Base-by-base conservation (phyloP, 257 asterid genomes). In the Salvia miltiorrhiza region DNA sequence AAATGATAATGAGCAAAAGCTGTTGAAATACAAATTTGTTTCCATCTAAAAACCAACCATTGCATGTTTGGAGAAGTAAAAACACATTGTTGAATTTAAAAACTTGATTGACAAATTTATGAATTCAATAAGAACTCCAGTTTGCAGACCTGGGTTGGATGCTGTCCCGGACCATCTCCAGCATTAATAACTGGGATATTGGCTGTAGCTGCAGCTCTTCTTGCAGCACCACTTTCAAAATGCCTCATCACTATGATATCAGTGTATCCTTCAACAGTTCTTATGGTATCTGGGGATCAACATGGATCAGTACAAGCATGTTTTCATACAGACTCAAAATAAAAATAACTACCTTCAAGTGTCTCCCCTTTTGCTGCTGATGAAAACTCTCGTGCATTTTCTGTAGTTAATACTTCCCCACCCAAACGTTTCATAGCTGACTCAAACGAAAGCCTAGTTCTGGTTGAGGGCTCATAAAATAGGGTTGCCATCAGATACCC, bases 331-430 rank as follows among this genome's bases (percentile, higher is more conserved):
- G 11, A 40, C 62, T 39, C 50, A 37, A 69, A 30, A 24, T 11
- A 76, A 49, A 47, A 30, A 43, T 9, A 2, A 21, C 11, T 79
- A 93, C 96, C 97, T 93, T 93, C 99, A 58, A 93, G 96, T 0
- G 99, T 93, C 85, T 93, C 97, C 55, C 97, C 99, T 80, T 93
- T 93, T 16, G 99, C 95, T 11, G 99, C 96, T 1, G 99, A 90
- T 11, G 97, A 93, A 78, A 93, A 90, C 76, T 93, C 96, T 0
- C 96, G 92, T 24, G 97, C 97, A 82, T 93, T 93, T 79, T 93
- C 99, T 0, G 96, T 93, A 1, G 98, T 93, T 76, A 93, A 76
- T 43, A 90, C 98, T 73, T 93, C 99, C 56, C 99, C 84, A 47
- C 84, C 86, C 78, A 81, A 66, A 32, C 96, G 95, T 64, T 88